Evolutionary conservation across 1,284 basidiomycete genomes (phyloP), one percentile per base, ranked within the genome.

Genomic region (Ceratobasidium sp.): DNA sequence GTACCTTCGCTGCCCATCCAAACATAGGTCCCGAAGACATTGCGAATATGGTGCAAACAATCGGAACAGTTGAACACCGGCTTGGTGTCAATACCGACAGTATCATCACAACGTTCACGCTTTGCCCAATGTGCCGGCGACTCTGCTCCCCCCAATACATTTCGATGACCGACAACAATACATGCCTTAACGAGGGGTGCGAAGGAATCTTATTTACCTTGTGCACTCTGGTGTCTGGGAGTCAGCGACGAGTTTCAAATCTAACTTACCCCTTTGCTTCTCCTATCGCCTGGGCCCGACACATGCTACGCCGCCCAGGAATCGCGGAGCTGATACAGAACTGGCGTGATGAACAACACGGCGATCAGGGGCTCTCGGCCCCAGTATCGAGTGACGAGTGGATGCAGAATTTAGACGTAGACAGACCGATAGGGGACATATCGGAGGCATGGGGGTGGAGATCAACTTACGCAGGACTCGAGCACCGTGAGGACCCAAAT

Each of bases 201-300:
- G 14, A 6, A 0, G 69, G 69, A 6, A 22, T 43, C 9, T 27
- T 72, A 3, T 72, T 51, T 37, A 61, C 31, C 0, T 3, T 37
- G 13, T 29, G 58, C 4, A 46, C 4, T 7, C 34, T 48, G 19
- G 68, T 56, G 24, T 59, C 54, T 19, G 68, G 68, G 27, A 5
- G 8, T 3, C 13, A 7, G 8, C 43, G 31, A 31, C 41, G 27
- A 14, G 58, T 46, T 19, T 34, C 56, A 5, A n/a, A 24, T 3
- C 7, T 37, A 1, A 72, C 69, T 7, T 72, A 62, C 39, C 69
- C 58, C 5, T 62, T 31, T 37, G 54, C 68, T 11, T 71, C 41
- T 19, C 39, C 22, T 2, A 72, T 62, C n/a, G 46, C 69, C 16
- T 62, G 69, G 58, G 2, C 53, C 14, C 46, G 22, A 22, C 69